These are phyloP conservation scores for Chlorella variabilis DNA, from an alignment of 163 green algal genomes.

Conservation along the genomic window DNA sequence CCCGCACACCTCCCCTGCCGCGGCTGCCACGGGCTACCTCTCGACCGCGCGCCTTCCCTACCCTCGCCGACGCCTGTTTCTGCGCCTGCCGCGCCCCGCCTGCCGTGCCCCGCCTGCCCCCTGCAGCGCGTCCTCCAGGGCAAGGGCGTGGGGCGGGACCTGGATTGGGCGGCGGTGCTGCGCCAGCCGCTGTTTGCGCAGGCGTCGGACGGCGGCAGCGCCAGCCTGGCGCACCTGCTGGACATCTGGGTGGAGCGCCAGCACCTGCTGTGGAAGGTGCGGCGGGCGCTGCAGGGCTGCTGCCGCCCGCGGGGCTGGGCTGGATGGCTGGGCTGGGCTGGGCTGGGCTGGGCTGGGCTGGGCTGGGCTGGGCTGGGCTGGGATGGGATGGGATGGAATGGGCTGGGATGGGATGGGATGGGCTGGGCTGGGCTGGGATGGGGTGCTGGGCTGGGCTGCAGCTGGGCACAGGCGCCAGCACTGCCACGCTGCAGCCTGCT, in stretches of 20 bases:
- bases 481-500: no score
- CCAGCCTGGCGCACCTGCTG: conserved; percentile 70
- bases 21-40: no score
- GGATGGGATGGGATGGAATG: no score
- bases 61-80: no score
- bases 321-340: no score
- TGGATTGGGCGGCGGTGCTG: conserved; percentile 74
- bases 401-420: no score
- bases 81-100: neutral
- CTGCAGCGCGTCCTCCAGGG: conserved; percentile 40
- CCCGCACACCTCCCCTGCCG: no score
- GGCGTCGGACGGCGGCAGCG: conserved; percentile 31
- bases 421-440: no score
- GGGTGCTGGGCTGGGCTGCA: no score
- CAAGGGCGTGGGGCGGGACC: conserved; percentile 61
- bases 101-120: neutral
- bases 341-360: no score
- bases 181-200: conserved; percentile 64
- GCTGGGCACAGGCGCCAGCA: no score
- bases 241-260: conserved; percentile 89
- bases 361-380: no score
- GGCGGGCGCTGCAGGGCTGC: neutral
- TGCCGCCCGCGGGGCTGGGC: neutral
- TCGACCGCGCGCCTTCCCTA: neutral
- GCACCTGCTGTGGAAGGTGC: conserved; percentile 82